Evolutionary conservation across 371 early-diverging fungal species (phyloP).

Genomic region (Apophysomyces trapeziformis): DNA sequence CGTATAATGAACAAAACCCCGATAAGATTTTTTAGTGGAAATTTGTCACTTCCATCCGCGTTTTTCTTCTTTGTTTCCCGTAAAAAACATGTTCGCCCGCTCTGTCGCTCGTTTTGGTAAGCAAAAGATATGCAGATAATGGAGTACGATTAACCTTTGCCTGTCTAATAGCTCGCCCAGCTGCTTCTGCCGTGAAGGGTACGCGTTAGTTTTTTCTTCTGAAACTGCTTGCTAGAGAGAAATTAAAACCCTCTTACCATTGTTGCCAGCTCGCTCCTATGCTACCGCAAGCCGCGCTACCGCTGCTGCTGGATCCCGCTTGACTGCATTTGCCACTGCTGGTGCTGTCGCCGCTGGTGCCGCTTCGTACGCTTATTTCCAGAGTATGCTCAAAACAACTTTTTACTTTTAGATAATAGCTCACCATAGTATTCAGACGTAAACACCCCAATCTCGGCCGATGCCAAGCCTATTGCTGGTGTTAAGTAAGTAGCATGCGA

Average conservation of each 20-base stretch:
- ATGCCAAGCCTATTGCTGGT: constrained; percentile 66
- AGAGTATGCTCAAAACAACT: constrained; percentile 29
- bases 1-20: neutral
- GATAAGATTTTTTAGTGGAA: constrained; percentile 12
- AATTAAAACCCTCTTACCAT: neutral
- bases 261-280: constrained; percentile 47
- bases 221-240: neutral
- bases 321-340: constrained; percentile 49
- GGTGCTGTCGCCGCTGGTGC: constrained; percentile 54
- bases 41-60: neutral
- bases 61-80: constrained; percentile 17
- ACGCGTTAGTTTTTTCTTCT: neutral
- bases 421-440: constrained; percentile 20
- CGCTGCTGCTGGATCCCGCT: constrained; percentile 41
- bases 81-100: constrained; percentile 46
- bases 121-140: neutral
- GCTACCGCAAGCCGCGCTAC: constrained; percentile 51
- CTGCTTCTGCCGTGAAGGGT: constrained; percentile 46
- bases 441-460: constrained; percentile 48
- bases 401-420: neutral
- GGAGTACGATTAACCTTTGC: constrained; percentile 3
- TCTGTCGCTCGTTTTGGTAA: constrained; percentile 48
- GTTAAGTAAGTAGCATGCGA: constrained; percentile 48
- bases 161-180: constrained; percentile 31
- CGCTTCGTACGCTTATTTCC: constrained; percentile 52